These are phyloP conservation scores for Elongisporangium prolatum DNA, from an alignment of 352 stramenopile species.

Conservation along the genomic window DNA sequence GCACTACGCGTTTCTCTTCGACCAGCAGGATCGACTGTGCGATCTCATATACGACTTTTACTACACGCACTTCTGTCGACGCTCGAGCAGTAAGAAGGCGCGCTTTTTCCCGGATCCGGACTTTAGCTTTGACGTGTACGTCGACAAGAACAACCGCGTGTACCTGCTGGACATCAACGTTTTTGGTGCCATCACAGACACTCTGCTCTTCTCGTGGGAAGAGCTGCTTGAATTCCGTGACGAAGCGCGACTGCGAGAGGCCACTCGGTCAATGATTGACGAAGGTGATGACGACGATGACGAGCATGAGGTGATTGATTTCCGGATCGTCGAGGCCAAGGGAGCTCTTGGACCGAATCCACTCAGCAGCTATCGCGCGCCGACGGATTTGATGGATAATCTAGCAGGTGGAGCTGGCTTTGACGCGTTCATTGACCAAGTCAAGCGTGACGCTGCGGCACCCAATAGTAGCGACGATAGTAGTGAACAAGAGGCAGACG, in stretches of 20 bases:
- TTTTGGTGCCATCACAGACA: slow-evolving; percentile 89
- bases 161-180: slow-evolving; percentile 96
- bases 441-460: slow-evolving; percentile 65
- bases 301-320: slow-evolving; percentile 57
- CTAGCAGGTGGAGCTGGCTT: slow-evolving; percentile 65
- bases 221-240: slow-evolving; percentile 56
- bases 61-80: slow-evolving; percentile 35
- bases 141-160: slow-evolving; percentile 90
- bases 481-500: slow-evolving; percentile 17
- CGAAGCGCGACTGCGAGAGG: slow-evolving; percentile 10
- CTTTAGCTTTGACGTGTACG: slow-evolving; percentile 93
- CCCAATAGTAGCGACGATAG: slow-evolving; percentile 12
- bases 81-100: slow-evolving; percentile 5
- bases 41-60: slow-evolving; percentile 70
- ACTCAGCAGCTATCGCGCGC: slow-evolving; percentile 74
- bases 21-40: slow-evolving; percentile 67
- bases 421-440: slow-evolving; percentile 78
- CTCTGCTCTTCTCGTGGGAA: slow-evolving; percentile 91
- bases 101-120: slow-evolving; percentile 64
- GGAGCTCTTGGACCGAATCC: slow-evolving; percentile 58
- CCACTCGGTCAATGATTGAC: slow-evolving; percentile 5
- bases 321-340: slow-evolving; percentile 72
- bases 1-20: slow-evolving; percentile 87
- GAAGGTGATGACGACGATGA: slow-evolving; percentile 26
- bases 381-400: slow-evolving; percentile 82